Conservation (phyloP, 192 early-diverging fungal genomes). For the Coemansia furcata region DNA sequence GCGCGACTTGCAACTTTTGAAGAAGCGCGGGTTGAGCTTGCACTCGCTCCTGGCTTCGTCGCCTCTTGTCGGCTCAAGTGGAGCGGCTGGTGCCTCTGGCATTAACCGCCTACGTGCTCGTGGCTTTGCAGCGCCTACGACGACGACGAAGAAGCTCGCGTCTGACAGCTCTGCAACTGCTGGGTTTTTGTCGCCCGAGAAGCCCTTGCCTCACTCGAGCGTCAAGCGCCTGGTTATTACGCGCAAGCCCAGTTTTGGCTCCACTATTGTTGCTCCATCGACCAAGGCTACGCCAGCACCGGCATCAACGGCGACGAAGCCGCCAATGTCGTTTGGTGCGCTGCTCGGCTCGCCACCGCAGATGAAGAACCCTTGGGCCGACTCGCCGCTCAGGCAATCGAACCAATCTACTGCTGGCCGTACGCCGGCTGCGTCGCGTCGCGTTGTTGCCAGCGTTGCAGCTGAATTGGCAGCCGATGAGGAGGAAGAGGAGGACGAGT, state of each 20-base stretch:
- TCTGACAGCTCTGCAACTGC: slow-evolving; percentile 20
- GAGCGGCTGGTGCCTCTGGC: not conserved
- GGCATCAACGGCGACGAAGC: not conserved
- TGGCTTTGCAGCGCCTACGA: slow-evolving; percentile 59
- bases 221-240: slow-evolving; percentile 73
- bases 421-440: not conserved
- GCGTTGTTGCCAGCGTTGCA: not conserved
- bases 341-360: slow-evolving; percentile 9
- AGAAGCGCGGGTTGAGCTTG: slow-evolving; percentile 70
- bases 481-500: slow-evolving; percentile 1
- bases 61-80: slow-evolving; percentile 49
- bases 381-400: slow-evolving; percentile 1
- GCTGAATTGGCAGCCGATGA: not conserved
- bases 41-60: slow-evolving; percentile 72
- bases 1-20: slow-evolving; percentile 24
- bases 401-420: not conserved
- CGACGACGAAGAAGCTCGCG: slow-evolving; percentile 24
- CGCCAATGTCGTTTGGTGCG: not conserved
- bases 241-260: slow-evolving; percentile 34
- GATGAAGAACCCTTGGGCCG: slow-evolving; percentile 19
- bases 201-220: slow-evolving; percentile 68
- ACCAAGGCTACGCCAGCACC: slow-evolving; percentile 1
- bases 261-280: not conserved
- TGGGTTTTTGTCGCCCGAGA: slow-evolving; percentile 62
- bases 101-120: slow-evolving; percentile 29